Base-by-base conservation (phyloP, 352 stramenopile genomes). In the Phytophthora boehmeriae region DNA sequence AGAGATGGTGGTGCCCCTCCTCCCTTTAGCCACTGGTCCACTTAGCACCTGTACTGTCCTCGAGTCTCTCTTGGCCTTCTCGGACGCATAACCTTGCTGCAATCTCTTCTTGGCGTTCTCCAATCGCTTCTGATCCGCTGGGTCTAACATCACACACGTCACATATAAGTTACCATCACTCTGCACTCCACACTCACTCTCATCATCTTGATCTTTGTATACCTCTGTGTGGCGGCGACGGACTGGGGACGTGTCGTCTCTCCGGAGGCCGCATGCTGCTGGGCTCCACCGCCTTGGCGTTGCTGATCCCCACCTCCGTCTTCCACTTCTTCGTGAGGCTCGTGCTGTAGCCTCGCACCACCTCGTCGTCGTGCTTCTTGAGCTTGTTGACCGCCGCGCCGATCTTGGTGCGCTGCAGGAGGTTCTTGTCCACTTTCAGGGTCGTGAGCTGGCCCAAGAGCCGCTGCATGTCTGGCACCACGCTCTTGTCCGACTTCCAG, bases 271-370 rank as follows among this genome's bases (percentile, higher is more conserved):
- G 57, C 43, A 30, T 57, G 25, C n/a, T 45, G 58, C 36, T 62
- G 32, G 46, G 32, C 25, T 44, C 27, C 46, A 28, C 48, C 34
- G 41, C 49, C n/a, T 22, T 44, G 9, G 38, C 52, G 19, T 42
- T 39, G 34, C 30, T 47, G 11, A 96, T 58, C 16, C 86, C 87
- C 35, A 96, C 77, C 39, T 92, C 63, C 23, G 55, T 51, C 73
- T 90, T 92, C 87, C 87, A 96, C 60, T 92, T 92, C 57, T 90
- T 83, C 16, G 80, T 94, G 54, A 96, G 72, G n/a, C 67, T 92
- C 14, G 73, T 62, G 44, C 83, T 93, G 71, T 96, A 96, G 20
- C 82, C 85, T 32, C 76, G 74, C 41, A 96, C 79, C 54, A 93
- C 68, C 23, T 92, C 76, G 50, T 96, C 87, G 17, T 88, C 63